Conservation (phyloP, 441 rosid species). For the Macaranga tanarius region DNA sequence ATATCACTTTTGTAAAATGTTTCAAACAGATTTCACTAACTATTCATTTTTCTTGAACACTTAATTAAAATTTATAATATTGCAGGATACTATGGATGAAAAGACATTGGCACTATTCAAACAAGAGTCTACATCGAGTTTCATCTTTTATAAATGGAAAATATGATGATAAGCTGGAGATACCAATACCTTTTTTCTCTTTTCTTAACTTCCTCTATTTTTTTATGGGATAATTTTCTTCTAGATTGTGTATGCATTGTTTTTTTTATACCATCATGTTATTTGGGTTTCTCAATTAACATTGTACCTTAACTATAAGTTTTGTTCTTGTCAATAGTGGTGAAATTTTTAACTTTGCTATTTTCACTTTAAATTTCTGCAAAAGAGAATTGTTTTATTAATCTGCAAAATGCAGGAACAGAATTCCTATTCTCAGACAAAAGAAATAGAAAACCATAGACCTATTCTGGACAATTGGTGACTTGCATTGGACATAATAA, state of each 20-base stretch:
- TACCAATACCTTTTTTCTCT: slow-evolving; percentile 52
- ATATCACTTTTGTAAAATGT: slow-evolving; percentile 17
- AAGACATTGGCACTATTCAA: slow-evolving; percentile 68
- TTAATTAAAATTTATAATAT: slow-evolving; percentile 20
- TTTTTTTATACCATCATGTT: background rate
- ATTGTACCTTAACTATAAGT: slow-evolving; percentile 14
- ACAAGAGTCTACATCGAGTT: slow-evolving; percentile 72
- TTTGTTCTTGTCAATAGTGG: slow-evolving; percentile 7
- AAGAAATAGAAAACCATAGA: slow-evolving; percentile 27
- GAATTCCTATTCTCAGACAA: slow-evolving; percentile 14
- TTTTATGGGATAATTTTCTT: background rate
- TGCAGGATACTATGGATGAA: slow-evolving; percentile 85
- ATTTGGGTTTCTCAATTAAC: no score
- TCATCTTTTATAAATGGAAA: slow-evolving; percentile 92
- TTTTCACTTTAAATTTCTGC: background rate
- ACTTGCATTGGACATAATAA: no score
- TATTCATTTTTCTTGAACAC: slow-evolving; percentile 13
- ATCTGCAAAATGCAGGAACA: slow-evolving; percentile 44
- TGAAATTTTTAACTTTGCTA: slow-evolving; percentile 8
- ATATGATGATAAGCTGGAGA: slow-evolving; percentile 73
- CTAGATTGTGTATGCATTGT: background rate
- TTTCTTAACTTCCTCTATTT: slow-evolving; percentile 12
- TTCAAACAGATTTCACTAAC: background rate
- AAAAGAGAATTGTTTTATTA: slow-evolving; percentile 15
- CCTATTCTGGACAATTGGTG: slow-evolving; percentile 35